A percentile compares a stretch with the other conserved stretches of the same genome.
These are phyloP conservation scores for Urostyla sp. DNA, from an alignment of 73 alveolate species.

Conservation along the genomic window DNA sequence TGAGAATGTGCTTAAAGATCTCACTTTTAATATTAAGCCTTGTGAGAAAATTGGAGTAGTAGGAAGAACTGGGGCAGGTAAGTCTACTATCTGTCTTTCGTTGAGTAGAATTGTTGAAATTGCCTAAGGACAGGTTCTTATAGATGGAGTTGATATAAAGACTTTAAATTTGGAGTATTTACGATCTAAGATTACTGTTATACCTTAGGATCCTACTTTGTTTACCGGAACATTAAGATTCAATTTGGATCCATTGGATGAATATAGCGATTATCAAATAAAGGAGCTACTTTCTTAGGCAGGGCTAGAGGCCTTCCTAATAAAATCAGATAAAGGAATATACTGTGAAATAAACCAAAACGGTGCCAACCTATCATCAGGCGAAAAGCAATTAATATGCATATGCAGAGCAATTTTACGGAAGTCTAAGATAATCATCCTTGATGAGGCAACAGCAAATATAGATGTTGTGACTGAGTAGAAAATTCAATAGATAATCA, in stretches of 20 bases:
- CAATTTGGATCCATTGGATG: conserved; percentile 90
- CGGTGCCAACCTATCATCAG: conserved; percentile 93
- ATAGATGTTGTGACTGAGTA: conserved; percentile 95
- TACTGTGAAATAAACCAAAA: conserved; percentile 81
- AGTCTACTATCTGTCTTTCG: conserved; percentile 87
- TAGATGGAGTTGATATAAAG: conserved; percentile 89
- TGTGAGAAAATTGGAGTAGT: conserved; percentile 95
- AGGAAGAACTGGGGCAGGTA: conserved; percentile 98
- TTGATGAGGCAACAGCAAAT: conserved; percentile 99
- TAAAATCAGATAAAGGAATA: conserved; percentile 79
- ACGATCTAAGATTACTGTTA: conserved; percentile 87
- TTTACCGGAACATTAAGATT: conserved; percentile 91
- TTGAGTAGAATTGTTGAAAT: conserved; percentile 93
- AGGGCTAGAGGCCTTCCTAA: conserved; percentile 78
- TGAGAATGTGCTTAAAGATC: conserved; percentile 80
- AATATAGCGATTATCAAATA: conserved; percentile 73
- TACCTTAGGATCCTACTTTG: conserved; percentile 93
- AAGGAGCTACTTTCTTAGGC: conserved; percentile 73
- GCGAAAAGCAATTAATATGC: conserved; percentile 94
- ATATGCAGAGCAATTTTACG: conserved; percentile 89
- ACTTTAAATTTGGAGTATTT: conserved; percentile 73
- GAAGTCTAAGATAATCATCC: conserved; percentile 87
- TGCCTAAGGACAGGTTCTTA: conserved; percentile 73
- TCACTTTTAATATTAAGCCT: conserved; percentile 70
- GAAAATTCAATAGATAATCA: conserved; percentile 79